These are phyloP conservation scores for Hypoxylon lenormandii DNA, from an alignment of 495 filamentous ascomycete species.

Conservation along the genomic window DNA sequence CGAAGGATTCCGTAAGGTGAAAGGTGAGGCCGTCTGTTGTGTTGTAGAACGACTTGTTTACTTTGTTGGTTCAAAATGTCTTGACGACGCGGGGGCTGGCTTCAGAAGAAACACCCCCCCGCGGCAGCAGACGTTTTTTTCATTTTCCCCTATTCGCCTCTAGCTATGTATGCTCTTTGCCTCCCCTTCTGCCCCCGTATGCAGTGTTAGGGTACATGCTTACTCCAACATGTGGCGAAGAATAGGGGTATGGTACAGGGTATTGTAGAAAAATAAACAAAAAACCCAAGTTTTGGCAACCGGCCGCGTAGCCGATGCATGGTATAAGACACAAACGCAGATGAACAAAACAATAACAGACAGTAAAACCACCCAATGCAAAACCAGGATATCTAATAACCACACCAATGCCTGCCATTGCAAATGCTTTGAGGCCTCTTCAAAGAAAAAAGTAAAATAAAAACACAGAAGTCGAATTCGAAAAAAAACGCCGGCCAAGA, in stretches of 20 bases:
- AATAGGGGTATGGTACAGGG: conserved; percentile 44
- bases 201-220: conserved; percentile 21
- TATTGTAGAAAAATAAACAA: conserved; percentile 40
- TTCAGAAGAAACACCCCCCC: neutral
- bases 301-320: conserved; percentile 14
- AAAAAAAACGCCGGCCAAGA: conserved; percentile 36
- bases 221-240: conserved; percentile 18
- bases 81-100: neutral
- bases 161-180: neutral
- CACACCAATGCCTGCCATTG: conserved; percentile 15
- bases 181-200: conserved; percentile 9
- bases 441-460: conserved; percentile 18
- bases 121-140: conserved; percentile 22
- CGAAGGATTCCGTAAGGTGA: conserved; percentile 25
- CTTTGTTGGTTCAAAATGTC: conserved; percentile 21
- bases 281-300: conserved; percentile 27
- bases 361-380: conserved; percentile 1
- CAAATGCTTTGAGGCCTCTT: conserved; percentile 34
- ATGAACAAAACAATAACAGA: conserved; percentile 22
- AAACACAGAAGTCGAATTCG: conserved; percentile 25
- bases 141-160: conserved; percentile 9
- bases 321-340: conserved; percentile 23
- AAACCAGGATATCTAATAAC: no score
- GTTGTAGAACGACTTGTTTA: conserved; percentile 13
- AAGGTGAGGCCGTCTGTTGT: conserved; percentile 8